Evolutionary conservation across 257 asterid species (phyloP), one percentile per base, ranked within the genome.

Genomic region (Jacaranda copaia): DNA sequence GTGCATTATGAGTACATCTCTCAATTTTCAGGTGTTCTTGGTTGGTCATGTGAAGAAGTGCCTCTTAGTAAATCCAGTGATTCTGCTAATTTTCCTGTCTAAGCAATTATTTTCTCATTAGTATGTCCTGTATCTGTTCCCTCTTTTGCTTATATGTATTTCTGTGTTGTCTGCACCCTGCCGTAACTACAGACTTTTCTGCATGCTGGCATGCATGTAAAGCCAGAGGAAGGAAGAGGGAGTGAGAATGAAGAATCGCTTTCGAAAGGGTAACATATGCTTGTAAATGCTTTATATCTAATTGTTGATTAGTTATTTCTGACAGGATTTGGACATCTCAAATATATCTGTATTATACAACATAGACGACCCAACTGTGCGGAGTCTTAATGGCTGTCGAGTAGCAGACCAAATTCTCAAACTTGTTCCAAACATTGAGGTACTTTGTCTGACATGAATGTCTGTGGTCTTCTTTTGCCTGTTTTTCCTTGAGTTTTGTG

Each of bases 321-420:
- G 56, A 46, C 89, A 95, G 99, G 97, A 91, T 82, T 85, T 96
- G 87, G 99, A 96, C 75, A 90, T 96, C 77, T 96, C 98, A 42
- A 80, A 82, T 79, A 84, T 82, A 32, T 84, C 98, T 59, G 81
- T 93, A 75, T 81, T 95, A 88, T 76, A 86, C 73, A 87, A 95
- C 82, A 91, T 93, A 45, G 99, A 95, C 42, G 99, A 93, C 70
- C 91, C 92, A 68, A 95, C 98, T 38, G 98, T 82, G 4, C 86
- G 99, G 77, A 93, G 98, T 84, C 99, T 96, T 68, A 93, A 93
- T 83, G 98, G 99, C 35, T 93, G 97, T 71, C 88, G 99, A 59
- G 98, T 96, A 7, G 98, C 99, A 11, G 98, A 93, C 89, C 94
- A 93, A 86, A 93, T 93, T 76, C 91, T 95, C 59, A 93, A 91